Evolutionary conservation across 2,329 filamentous ascomycete genomes (phyloP).

Genomic region (Trichoderma sp.): DNA sequence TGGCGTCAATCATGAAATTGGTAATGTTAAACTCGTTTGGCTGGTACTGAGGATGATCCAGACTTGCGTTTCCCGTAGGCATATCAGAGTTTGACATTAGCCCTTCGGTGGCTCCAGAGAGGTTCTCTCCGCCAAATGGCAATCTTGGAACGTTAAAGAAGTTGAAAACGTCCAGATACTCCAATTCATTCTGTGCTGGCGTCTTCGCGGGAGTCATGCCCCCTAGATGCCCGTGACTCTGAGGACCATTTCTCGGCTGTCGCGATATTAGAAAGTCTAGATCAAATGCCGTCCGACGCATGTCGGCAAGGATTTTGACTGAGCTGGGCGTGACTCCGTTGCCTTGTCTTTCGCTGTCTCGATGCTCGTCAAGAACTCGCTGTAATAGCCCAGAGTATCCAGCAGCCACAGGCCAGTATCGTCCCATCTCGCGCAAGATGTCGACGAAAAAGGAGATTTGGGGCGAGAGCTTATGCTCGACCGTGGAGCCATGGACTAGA

Average conservation of each 20-base stretch:
- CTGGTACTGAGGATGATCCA: slow-evolving; percentile 24
- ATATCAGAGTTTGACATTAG: slow-evolving; percentile 28
- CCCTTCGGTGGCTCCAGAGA: slow-evolving; percentile 24
- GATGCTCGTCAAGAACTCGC: slow-evolving; percentile 81
- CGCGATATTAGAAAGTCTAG: slow-evolving; percentile 85
- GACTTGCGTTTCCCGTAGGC: slow-evolving; percentile 30
- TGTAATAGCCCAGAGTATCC: slow-evolving; percentile 78
- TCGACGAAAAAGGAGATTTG: slow-evolving; percentile 81
- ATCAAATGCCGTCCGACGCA: slow-evolving; percentile 87
- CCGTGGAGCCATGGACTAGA: slow-evolving; percentile 86
- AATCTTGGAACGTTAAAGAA: slow-evolving; percentile 90
- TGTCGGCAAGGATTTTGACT: slow-evolving; percentile 84
- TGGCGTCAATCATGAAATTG: slow-evolving; percentile 73
- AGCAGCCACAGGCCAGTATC: slow-evolving; percentile 81
- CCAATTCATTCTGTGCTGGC: slow-evolving; percentile 77
- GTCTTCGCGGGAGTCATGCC: slow-evolving; percentile 62
- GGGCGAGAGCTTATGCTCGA: slow-evolving; percentile 77
- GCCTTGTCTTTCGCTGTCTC: slow-evolving; percentile 71
- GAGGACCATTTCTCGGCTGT: slow-evolving; percentile 58
- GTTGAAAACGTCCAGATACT: slow-evolving; percentile 89
- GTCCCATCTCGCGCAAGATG: slow-evolving; percentile 75
- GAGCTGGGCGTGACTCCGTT: slow-evolving; percentile 76
- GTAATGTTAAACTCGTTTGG: slow-evolving; percentile 72
- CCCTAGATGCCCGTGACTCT: slow-evolving; percentile 44
- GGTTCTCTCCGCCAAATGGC: slow-evolving; percentile 45